These are phyloP conservation scores for Cercospora sp. DNA, from an alignment of 2,329 filamentous ascomycete species.

Conservation along the genomic window DNA sequence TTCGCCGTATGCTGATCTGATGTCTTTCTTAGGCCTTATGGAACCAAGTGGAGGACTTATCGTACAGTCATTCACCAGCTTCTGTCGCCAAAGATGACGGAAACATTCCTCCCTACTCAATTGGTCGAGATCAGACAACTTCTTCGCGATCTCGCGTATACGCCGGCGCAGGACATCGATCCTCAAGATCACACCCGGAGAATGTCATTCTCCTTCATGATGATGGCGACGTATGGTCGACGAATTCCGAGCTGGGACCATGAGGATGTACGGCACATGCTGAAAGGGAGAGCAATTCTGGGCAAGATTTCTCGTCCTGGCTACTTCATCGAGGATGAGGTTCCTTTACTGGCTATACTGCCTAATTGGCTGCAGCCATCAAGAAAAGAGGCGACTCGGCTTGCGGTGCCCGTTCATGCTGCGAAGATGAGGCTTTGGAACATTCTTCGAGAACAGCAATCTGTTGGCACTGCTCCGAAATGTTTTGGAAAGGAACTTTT, in stretches of 20 bases:
- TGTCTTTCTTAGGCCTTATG: not conserved
- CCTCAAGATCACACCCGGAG: not conserved
- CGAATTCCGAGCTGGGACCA: not conserved
- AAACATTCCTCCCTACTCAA: not conserved
- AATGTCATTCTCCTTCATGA: not conserved
- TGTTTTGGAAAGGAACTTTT: not conserved
- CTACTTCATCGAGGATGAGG: not conserved
- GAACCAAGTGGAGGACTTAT: not conserved
- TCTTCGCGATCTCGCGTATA: not conserved
- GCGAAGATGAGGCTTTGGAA: not conserved
- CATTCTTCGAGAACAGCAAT: not conserved
- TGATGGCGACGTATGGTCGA: not conserved
- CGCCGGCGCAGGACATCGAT: not conserved
- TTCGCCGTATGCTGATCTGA: too few relatives aligned
- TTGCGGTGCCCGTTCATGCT: not conserved
- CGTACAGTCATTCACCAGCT: not conserved
- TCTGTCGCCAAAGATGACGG: not conserved
- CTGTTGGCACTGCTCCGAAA: not conserved
- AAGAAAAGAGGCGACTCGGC: not conserved
- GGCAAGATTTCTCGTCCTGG: not conserved
- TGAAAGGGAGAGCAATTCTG: not conserved
- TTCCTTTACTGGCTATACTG: not conserved
- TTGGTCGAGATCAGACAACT: not conserved
- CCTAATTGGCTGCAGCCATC: not conserved
- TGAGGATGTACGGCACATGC: not conserved